Evolutionary conservation across 1,284 basidiomycete genomes (phyloP).

Genomic region (Ganoderma lucidum): DNA sequence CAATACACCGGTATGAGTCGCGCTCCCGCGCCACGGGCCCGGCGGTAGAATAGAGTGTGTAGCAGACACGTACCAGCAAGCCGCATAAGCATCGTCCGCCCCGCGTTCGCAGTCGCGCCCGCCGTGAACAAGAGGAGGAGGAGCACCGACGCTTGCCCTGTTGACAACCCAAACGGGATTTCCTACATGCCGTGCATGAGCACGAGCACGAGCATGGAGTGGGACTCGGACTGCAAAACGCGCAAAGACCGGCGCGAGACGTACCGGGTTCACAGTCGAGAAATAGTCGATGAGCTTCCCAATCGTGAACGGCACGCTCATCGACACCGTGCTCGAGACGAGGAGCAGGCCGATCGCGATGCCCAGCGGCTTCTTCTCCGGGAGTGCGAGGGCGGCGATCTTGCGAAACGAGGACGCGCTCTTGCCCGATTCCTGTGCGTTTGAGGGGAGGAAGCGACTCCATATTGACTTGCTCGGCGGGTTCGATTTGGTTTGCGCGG

Average conservation of each 20-base stretch:
- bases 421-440: conserved; percentile 43
- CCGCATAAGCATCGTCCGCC: conserved; percentile 89
- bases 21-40: not conserved
- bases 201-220: not conserved
- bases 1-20: not conserved
- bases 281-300: conserved; percentile 95
- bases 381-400: conserved; percentile 78
- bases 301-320: conserved; percentile 91
- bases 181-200: conserved; percentile 50
- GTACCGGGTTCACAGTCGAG: conserved; percentile 72
- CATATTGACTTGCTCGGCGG: conserved; percentile 44
- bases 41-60: not conserved
- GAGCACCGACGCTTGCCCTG: conserved; percentile 81
- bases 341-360: conserved; percentile 75
- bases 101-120: conserved; percentile 90
- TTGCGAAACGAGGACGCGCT: conserved; percentile 74
- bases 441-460: conserved; percentile 48
- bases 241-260: conserved; percentile 40
- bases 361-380: conserved; percentile 77
- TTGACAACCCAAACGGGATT: conserved; percentile 80
- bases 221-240: conserved; percentile 20
- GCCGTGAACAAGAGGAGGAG: conserved; percentile 86
- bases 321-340: conserved; percentile 82
- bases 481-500: conserved; percentile 32
- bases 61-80: conserved; percentile 63